Conservation (phyloP, 148 eudicot genomes). For the Rheum nobile region DNA sequence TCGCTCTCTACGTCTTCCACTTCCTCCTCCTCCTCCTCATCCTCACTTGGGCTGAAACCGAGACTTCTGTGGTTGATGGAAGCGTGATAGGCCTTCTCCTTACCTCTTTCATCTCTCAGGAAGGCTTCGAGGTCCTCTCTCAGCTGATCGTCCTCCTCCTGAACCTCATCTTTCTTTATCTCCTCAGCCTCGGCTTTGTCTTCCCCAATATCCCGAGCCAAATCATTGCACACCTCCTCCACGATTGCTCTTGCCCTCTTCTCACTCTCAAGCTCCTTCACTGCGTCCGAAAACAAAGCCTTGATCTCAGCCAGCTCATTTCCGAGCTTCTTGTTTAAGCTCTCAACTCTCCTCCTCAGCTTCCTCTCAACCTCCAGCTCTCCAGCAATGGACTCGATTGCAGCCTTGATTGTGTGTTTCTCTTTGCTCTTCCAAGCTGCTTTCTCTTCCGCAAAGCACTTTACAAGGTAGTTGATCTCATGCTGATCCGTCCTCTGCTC, state of each 20-base stretch:
- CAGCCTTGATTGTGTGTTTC: constrained; percentile 46
- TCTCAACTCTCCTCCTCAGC: constrained; percentile 56
- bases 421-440: constrained; percentile 69
- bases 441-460: constrained; percentile 67
- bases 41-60: background rate
- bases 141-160: constrained; percentile 41
- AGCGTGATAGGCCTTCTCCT: background rate
- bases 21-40: background rate
- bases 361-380: constrained; percentile 72
- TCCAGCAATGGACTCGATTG: constrained; percentile 49
- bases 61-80: constrained; percentile 14
- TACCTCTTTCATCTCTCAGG: constrained; percentile 23
- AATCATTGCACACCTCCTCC: too few species aligned
- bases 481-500: constrained; percentile 51
- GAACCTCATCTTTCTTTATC: constrained; percentile 32
- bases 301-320: constrained; percentile 63
- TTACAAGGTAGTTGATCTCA: constrained; percentile 45
- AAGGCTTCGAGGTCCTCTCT: constrained; percentile 48
- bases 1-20: constrained; percentile 55
- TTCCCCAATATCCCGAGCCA: too few species aligned
- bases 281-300: too few species aligned
- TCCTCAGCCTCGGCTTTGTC: constrained; percentile 50
- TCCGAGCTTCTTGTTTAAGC: constrained; percentile 76
- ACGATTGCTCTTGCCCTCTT: too few species aligned
- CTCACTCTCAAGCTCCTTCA: too few species aligned